These are phyloP conservation scores for Incumbomyces lentus DNA, from an alignment of 2,329 filamentous ascomycete species.

Conservation along the genomic window DNA sequence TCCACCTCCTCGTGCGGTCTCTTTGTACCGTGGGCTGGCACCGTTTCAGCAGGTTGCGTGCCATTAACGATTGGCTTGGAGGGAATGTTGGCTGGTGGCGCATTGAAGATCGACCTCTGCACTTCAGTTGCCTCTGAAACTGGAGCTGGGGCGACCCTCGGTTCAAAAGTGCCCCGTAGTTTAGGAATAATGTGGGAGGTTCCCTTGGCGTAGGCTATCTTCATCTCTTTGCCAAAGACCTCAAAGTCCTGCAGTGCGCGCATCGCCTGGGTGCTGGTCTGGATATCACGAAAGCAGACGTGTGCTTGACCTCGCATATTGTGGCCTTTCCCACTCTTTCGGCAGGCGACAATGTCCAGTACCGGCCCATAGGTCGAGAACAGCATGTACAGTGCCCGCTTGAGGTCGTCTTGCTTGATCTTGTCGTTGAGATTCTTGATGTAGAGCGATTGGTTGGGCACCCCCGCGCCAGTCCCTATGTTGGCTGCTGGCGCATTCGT, in stretches of 20 bases:
- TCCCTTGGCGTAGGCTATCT: conserved; percentile 75
- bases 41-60: conserved; percentile 38
- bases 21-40: conserved; percentile 52
- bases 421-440: conserved; percentile 82
- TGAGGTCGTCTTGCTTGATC: conserved; percentile 77
- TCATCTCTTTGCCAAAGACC: conserved; percentile 77
- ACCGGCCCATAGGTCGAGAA: conserved; percentile 91
- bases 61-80: conserved; percentile 39
- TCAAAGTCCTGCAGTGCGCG: conserved; percentile 73
- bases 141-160: conserved; percentile 46
- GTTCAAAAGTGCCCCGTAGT: conserved; percentile 79
- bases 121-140: conserved; percentile 65
- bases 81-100: conserved; percentile 37
- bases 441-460: conserved; percentile 80
- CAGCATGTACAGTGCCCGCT: conserved; percentile 79
- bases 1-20: conserved; percentile 58
- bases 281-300: conserved; percentile 77
- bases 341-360: conserved; percentile 68
- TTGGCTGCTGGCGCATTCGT: conserved; percentile 9
- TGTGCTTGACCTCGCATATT: conserved; percentile 97
- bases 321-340: conserved; percentile 56
- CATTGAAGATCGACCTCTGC: conserved; percentile 72
- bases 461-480: conserved; percentile 31
- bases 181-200: conserved; percentile 84
- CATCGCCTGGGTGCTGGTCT: conserved; percentile 91